Percentiles rank a stretch among this genome's conserved stretches.
Evolutionary conservation across 805 yeast species (phyloP).

Genomic region (Yueomyces sinensis): DNA sequence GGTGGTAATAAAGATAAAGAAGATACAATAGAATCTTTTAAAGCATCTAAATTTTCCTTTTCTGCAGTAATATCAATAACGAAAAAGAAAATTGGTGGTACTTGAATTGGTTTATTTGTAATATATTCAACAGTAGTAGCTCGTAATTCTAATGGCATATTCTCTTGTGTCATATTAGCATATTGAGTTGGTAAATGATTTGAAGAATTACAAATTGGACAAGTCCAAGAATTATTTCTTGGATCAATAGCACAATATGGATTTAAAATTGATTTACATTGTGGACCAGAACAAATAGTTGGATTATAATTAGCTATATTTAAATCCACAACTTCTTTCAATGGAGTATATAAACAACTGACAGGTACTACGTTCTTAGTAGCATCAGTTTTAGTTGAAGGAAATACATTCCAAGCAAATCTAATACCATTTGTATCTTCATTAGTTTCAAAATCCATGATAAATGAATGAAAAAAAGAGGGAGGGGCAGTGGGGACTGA

Average conservation of each 20-base stretch:
- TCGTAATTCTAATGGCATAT: constrained; percentile 69
- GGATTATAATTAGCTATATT: constrained; percentile 81
- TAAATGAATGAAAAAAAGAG: too few relatives aligned
- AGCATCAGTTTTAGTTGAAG: constrained; percentile 80
- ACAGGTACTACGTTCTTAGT: constrained; percentile 87
- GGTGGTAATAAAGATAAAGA: constrained; percentile 76
- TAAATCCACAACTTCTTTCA: constrained; percentile 63
- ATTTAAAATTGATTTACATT: constrained; percentile 76
- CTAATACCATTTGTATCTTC: constrained; percentile 69
- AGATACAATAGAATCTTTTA: constrained; percentile 67
- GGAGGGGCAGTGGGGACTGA: too few relatives aligned
- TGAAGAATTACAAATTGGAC: constrained; percentile 70
- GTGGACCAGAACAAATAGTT: constrained; percentile 54
- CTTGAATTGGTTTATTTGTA: constrained; percentile 62
- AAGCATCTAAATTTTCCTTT: constrained; percentile 69
- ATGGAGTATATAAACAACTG: constrained; percentile 91
- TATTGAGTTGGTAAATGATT: constrained; percentile 77
- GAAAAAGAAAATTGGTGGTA: constrained; percentile 78
- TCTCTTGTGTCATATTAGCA: constrained; percentile 58
- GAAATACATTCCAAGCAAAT: constrained; percentile 74
- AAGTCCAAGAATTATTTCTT: constrained; percentile 66
- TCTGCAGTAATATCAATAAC: constrained; percentile 87
- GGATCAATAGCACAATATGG: constrained; percentile 77
- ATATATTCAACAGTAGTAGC: constrained; percentile 78
- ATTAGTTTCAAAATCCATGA: constrained; percentile 41